phyloP scores from a whole-genome alignment of 2,329 filamentous ascomycete species.

The Geoglossum cookeanum region DNA sequence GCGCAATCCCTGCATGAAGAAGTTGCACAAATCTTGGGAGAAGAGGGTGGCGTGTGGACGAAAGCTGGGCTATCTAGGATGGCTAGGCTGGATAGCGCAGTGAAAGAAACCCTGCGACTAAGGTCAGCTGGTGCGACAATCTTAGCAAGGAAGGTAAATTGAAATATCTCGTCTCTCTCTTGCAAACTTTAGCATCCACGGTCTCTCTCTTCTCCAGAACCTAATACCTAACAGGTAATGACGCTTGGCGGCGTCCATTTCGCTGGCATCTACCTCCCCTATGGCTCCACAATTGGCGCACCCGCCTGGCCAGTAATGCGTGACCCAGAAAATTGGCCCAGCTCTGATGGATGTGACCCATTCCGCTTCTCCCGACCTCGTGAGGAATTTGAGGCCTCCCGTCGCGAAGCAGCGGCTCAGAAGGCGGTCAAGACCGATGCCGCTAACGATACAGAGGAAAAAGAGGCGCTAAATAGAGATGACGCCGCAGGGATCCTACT shows the following conservation, averaged over 20 bases:
- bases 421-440: background rate
- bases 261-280: constrained; percentile 27
- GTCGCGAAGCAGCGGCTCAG: background rate
- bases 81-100: constrained; percentile 30
- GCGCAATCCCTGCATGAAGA: constrained; percentile 27
- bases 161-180: background rate
- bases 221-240: constrained; percentile 8
- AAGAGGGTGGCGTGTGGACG: constrained; percentile 26
- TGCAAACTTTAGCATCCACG: background rate
- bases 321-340: constrained; percentile 26
- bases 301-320: constrained; percentile 28
- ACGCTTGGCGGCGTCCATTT: constrained; percentile 20
- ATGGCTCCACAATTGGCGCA: constrained; percentile 25
- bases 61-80: constrained; percentile 26
- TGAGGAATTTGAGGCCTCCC: constrained; percentile 19
- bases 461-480: constrained; percentile 10
- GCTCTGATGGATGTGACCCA: constrained; percentile 27
- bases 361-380: constrained; percentile 28
- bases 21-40: constrained; percentile 17
- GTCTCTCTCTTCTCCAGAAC: background rate
- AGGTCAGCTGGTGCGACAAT: background rate
- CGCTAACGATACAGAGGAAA: background rate
- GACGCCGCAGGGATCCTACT: constrained; percentile 17
- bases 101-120: constrained; percentile 33
- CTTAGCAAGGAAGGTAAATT: background rate